Conservation (phyloP, 192 early-diverging fungal genomes). For the Coemansia furcata region DNA sequence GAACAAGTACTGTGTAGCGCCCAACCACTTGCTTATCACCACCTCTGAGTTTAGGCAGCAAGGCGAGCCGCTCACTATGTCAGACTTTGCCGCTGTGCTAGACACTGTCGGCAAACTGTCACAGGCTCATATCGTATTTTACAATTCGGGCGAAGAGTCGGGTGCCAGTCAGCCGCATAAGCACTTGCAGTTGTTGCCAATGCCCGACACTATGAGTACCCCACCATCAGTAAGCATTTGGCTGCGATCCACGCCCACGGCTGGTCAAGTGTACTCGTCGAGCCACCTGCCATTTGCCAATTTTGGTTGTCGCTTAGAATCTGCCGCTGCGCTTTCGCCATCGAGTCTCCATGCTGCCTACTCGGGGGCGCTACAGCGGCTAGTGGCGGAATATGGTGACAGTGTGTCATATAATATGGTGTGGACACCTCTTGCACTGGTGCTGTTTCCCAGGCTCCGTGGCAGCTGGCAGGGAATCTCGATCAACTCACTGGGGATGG, state of each 20-base stretch:
- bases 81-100: conserved; percentile 41
- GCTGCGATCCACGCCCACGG: conserved; percentile 12
- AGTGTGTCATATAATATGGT: conserved; percentile 60
- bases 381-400: conserved; percentile 10
- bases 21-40: conserved; percentile 58
- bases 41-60: conserved; percentile 56
- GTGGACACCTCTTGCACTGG: conserved; percentile 52
- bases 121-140: conserved; percentile 43
- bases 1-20: conserved; percentile 58
- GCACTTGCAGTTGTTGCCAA: conserved; percentile 63
- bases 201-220: conserved; percentile 29
- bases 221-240: conserved; percentile 26
- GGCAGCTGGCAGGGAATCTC: conserved; percentile 46
- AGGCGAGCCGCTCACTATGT: conserved; percentile 35
- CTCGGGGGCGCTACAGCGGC: conserved; percentile 9
- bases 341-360: conserved; percentile 13
- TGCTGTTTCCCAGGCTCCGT: conserved; percentile 56
- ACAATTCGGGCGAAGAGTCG: conserved; percentile 51
- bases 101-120: conserved; percentile 16
- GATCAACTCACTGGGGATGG: conserved; percentile 67
- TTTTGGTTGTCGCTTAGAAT: conserved; percentile 27
- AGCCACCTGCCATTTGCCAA: conserved; percentile 39
- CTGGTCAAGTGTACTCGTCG: conserved; percentile 12
- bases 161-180: conserved; percentile 62
- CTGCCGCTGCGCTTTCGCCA: background rate